These are phyloP conservation scores for Phytophthora tubulina DNA, from an alignment of 352 stramenopile species.

Conservation along the genomic window DNA sequence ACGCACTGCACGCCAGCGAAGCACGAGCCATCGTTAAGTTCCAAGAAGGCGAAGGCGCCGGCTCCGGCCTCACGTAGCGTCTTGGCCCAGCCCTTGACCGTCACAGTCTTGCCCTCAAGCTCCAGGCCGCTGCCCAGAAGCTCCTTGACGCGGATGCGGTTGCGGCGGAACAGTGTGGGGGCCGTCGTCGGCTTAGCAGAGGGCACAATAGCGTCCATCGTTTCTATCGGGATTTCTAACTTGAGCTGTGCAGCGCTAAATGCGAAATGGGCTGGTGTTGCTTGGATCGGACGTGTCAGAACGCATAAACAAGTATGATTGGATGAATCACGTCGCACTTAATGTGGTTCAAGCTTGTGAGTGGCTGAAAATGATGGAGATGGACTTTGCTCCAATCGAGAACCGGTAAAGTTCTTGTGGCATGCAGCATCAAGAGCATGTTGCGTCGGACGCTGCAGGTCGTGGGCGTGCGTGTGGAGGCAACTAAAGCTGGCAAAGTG, in stretches of 20 bases:
- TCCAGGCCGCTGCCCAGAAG: slow-evolving; percentile 65
- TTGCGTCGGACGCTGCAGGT: slow-evolving; percentile 68
- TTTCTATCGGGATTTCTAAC: slow-evolving; percentile 14
- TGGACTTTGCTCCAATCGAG: background rate
- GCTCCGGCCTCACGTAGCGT: slow-evolving; percentile 92
- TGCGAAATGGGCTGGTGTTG: slow-evolving; percentile 30
- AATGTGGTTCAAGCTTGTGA: background rate
- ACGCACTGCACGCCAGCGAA: slow-evolving; percentile 91
- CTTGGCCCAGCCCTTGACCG: slow-evolving; percentile 95
- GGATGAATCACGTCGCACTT: slow-evolving; percentile 31
- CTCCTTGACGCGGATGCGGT: slow-evolving; percentile 88
- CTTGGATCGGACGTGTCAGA: slow-evolving; percentile 21
- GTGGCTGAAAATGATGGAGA: slow-evolving; percentile 15
- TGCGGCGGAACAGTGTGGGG: slow-evolving; percentile 81
- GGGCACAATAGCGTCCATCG: slow-evolving; percentile 65
- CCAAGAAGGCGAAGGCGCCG: slow-evolving; percentile 93
- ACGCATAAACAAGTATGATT: slow-evolving; percentile 27
- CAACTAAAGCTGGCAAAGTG: slow-evolving; percentile 73
- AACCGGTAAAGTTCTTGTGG: slow-evolving; percentile 34
- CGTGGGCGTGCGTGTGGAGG: slow-evolving; percentile 68
- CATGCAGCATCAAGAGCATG: slow-evolving; percentile 8
- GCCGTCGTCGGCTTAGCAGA: slow-evolving; percentile 50
- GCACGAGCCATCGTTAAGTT: slow-evolving; percentile 96
- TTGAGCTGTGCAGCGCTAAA: slow-evolving; percentile 17
- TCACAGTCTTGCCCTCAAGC: slow-evolving; percentile 88